A percentile compares a stretch with the other conserved stretches of the same genome.
Evolutionary conservation across 2,329 filamentous ascomycete genomes (phyloP).

Genomic region (Hysterium pulicare): DNA sequence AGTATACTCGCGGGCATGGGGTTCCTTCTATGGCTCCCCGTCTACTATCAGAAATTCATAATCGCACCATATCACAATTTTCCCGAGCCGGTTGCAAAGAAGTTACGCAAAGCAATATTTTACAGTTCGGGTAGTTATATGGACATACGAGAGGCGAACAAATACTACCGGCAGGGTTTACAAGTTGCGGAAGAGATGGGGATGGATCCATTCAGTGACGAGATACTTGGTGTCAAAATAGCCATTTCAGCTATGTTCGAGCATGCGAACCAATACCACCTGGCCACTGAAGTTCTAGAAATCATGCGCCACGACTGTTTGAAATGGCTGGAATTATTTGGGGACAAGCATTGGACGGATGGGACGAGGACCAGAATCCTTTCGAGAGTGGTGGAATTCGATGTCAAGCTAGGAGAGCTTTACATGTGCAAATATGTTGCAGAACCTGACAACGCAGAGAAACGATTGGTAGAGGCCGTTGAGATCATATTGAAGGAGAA

Average conservation of each 20-base stretch:
- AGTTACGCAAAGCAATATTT: slow-evolving; percentile 80
- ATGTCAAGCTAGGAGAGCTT: slow-evolving; percentile 79
- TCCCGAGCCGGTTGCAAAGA: slow-evolving; percentile 69
- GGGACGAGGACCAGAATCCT: slow-evolving; percentile 63
- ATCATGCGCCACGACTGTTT: slow-evolving; percentile 68
- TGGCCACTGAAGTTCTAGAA: slow-evolving; percentile 74
- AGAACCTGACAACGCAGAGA: slow-evolving; percentile 70
- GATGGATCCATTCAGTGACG: slow-evolving; percentile 86
- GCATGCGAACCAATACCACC: slow-evolving; percentile 65
- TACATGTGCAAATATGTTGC: slow-evolving; percentile 75
- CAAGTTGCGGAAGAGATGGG: slow-evolving; percentile 67
- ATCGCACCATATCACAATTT: slow-evolving; percentile 52
- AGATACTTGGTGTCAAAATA: slow-evolving; percentile 85
- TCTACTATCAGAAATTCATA: slow-evolving; percentile 47
- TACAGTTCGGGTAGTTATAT: slow-evolving; percentile 66
- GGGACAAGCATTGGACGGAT: slow-evolving; percentile 38
- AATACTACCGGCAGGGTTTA: slow-evolving; percentile 79
- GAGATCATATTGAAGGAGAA: slow-evolving; percentile 75
- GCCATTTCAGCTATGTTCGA: slow-evolving; percentile 78
- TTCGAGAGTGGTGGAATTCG: slow-evolving; percentile 69
- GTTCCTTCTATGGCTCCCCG: slow-evolving; percentile 43
- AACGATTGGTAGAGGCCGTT: slow-evolving; percentile 74
- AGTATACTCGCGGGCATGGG: slow-evolving; percentile 40
- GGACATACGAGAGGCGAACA: slow-evolving; percentile 72
- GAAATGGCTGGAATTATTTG: slow-evolving; percentile 46